These are phyloP conservation scores for Hymenoscyphus fraxineus DNA, from an alignment of 2,329 filamentous ascomycete species.

Conservation along the genomic window DNA sequence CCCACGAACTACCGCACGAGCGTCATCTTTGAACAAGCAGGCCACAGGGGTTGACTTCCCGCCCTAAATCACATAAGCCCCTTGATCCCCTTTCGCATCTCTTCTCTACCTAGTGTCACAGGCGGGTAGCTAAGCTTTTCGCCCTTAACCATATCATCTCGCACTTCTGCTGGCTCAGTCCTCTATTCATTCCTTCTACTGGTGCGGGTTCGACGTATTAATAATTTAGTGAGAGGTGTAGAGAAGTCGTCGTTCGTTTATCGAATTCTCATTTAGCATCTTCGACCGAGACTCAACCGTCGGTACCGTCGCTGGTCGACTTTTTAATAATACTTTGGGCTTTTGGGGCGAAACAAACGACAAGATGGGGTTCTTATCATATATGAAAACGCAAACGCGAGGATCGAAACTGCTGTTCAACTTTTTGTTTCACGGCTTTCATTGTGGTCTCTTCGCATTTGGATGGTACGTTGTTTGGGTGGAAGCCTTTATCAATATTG, in stretches of 20 bases:
- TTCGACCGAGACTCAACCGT: constrained; percentile 28
- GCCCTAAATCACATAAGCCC: constrained; percentile 31
- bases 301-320: constrained; percentile 54
- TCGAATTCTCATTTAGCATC: constrained; percentile 25
- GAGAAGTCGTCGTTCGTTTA: constrained; percentile 28
- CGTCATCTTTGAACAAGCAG: constrained; percentile 19
- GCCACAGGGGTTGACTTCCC: constrained; percentile 6
- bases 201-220: constrained; percentile 29
- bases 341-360: constrained; percentile 14
- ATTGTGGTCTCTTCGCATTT: constrained; percentile 73
- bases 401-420: constrained; percentile 74
- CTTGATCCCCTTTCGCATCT: constrained; percentile 35
- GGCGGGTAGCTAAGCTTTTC: constrained; percentile 40
- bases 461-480: constrained; percentile 63
- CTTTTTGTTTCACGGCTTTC: constrained; percentile 73
- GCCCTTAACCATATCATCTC: constrained; percentile 42
- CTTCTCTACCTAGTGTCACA: neutral
- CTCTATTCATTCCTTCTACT: constrained; percentile 40
- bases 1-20: constrained; percentile 26
- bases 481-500: neutral
- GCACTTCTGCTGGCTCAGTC: constrained; percentile 57
- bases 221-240: constrained; percentile 25
- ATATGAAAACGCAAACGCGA: constrained; percentile 61
- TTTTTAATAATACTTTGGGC: constrained; percentile 35
- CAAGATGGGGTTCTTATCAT: constrained; percentile 28